Conservation (phyloP, 31 red algal species). For the Odonthalia washingtoniensis region DNA sequence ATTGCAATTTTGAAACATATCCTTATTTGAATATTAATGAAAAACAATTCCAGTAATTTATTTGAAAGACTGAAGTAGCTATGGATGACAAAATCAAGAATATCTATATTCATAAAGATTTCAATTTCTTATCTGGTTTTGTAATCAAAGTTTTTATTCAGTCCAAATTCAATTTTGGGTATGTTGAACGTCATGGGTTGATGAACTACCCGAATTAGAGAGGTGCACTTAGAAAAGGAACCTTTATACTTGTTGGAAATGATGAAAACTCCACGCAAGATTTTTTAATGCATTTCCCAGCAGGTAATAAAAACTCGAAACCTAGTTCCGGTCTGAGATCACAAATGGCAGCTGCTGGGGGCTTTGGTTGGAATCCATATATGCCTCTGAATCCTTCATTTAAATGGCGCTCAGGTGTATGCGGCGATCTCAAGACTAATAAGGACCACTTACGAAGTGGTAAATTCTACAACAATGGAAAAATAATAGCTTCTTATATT, state of each 20-base stretch:
- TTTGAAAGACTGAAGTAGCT: too few relatives aligned
- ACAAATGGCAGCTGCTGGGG: conserved; percentile 36
- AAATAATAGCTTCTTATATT: conserved; percentile 29
- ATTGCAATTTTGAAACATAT: too few relatives aligned
- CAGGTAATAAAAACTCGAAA: conserved; percentile 51
- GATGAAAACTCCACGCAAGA: conserved; percentile 46
- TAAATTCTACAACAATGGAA: conserved; percentile 45
- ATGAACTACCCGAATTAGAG: background rate
- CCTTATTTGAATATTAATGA: too few relatives aligned
- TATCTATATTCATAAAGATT: too few relatives aligned
- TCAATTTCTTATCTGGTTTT: too few relatives aligned
- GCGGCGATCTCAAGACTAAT: conserved; percentile 48
- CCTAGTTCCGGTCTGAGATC: conserved; percentile 53
- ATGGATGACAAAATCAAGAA: too few relatives aligned
- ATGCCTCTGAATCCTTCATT: conserved; percentile 48
- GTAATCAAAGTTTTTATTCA: too few relatives aligned
- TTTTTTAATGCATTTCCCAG: conserved; percentile 66
- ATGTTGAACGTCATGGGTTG: background rate
- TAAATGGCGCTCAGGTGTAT: conserved; percentile 76
- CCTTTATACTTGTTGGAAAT: conserved; percentile 18
- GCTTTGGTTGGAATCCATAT: conserved; percentile 61
- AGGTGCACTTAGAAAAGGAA: background rate
- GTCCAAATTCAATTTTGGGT: too few relatives aligned
- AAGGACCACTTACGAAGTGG: conserved; percentile 68
- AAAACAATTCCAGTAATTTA: too few relatives aligned